Conservation (phyloP, 2,329 filamentous ascomycete species). For the Cytospora piceicola region DNA sequence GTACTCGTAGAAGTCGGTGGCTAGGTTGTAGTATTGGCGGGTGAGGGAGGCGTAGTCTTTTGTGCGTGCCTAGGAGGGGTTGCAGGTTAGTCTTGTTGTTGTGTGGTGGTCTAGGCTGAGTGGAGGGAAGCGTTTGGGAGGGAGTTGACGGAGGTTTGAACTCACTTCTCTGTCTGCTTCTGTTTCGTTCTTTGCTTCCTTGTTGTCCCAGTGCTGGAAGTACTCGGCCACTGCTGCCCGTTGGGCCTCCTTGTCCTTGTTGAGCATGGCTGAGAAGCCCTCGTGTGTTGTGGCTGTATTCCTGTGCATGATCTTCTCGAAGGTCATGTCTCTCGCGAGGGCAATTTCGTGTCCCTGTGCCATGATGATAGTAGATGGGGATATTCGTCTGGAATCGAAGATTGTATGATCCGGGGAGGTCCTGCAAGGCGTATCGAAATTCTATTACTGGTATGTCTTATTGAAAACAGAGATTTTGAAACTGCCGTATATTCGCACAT, state of each 20-base stretch:
- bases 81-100: neutral
- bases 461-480: neutral
- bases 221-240: constrained; percentile 26
- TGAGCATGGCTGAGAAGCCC: constrained; percentile 30
- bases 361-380: constrained; percentile 13
- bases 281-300: constrained; percentile 23
- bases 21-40: constrained; percentile 68
- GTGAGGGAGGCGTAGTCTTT: constrained; percentile 30
- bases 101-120: neutral
- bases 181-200: constrained; percentile 30
- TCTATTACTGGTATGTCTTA: neutral
- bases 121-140: no score
- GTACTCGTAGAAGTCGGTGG: constrained; percentile 75
- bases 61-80: constrained; percentile 13
- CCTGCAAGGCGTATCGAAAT: no score
- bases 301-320: constrained; percentile 30
- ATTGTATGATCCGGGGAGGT: no score
- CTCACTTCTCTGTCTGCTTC: constrained; percentile 28
- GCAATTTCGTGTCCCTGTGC: constrained; percentile 13
- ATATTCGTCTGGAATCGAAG: no score
- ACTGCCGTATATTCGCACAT: neutral
- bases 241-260: constrained; percentile 30
- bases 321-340: constrained; percentile 26
- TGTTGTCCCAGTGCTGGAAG: constrained; percentile 32
- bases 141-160: neutral